Base-by-base conservation (phyloP, 768 basidiomycete genomes). In the Megacollybia marginata region DNA sequence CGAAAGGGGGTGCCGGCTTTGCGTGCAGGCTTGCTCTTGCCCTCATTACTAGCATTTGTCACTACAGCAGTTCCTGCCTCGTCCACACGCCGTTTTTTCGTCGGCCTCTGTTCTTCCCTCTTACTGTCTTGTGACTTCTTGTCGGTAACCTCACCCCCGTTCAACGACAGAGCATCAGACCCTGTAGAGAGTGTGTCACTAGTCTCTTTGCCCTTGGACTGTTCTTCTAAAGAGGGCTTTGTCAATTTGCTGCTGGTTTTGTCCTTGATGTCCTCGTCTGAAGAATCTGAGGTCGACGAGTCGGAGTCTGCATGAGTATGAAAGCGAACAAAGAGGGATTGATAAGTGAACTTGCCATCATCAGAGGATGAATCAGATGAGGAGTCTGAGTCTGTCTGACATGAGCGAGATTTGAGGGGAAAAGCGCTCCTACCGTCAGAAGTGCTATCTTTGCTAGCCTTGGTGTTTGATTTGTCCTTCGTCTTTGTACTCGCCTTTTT, bases 1-100 rank as follows among this genome's bases (percentile, higher is more conserved):
- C 82, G 80, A 72, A 97, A 99, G 16, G 89, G 84, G 47, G 79
- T 75, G 58, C 81, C 85, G 33, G 60, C 56, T 57, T 72, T 67
- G 35, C 70, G 67, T 19, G 58, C 69, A 2, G 52, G 45, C 58
- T 71, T 69, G 54, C 69, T 54, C 47, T 63, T 51, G 54, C 43
- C 19, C 9, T 42, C 38, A 13, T 55, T 52, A 11, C 54, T 56
- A 33, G 68, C 65, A 10, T 72, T 68, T 13, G 73, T 67, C 3
- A 75, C 82, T 3, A 79, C 69, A 9, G 78, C 73, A 33, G 70
- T 62, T 15, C 81, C 80, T 45, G 62, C 69, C 49, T 71, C 71
- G n/a, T 73, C 69, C 0, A 70, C 78, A 46, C 76, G 76, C 34
- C 80, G 80, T 60, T 80, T 88, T 64, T 89, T 88, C 0, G 73